Evolutionary conservation across 352 stramenopile genomes (phyloP).

Genomic region (Globisporangium splendens): DNA sequence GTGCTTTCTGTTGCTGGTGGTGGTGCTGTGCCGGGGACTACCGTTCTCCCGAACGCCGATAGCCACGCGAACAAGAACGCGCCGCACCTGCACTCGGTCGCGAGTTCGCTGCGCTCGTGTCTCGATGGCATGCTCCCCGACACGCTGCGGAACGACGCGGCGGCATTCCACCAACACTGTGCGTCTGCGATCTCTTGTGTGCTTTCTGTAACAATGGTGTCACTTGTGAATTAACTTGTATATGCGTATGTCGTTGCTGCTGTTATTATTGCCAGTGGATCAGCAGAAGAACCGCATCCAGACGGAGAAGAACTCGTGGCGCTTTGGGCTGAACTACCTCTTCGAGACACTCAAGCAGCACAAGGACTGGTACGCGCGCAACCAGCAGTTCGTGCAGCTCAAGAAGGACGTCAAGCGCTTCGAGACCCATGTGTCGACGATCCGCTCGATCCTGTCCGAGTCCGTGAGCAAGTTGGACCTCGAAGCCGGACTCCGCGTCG

Average conservation of each 20-base stretch:
- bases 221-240: too few species aligned
- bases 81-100: conserved; percentile 77
- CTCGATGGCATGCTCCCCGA: conserved; percentile 85
- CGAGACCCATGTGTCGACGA: conserved; percentile 66
- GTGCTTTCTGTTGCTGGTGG: background rate
- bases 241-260: background rate
- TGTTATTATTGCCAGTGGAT: conserved; percentile 33
- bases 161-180: conserved; percentile 74
- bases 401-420: conserved; percentile 81
- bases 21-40: background rate
- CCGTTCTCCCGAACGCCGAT: background rate
- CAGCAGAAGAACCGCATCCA: conserved; percentile 72
- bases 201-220: background rate
- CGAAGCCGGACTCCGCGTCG: conserved; percentile 74
- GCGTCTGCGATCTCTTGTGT: conserved; percentile 10
- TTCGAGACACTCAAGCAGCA: conserved; percentile 88
- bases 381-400: conserved; percentile 87
- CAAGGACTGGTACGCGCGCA: conserved; percentile 86
- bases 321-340: conserved; percentile 86
- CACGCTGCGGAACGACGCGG: conserved; percentile 74
- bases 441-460: conserved; percentile 72
- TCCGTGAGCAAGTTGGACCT: conserved; percentile 83
- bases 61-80: conserved; percentile 48
- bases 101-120: conserved; percentile 76
- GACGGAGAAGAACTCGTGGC: conserved; percentile 85